These are phyloP conservation scores for Neurospora sp. DNA, from an alignment of 495 filamentous ascomycete species.

Conservation along the genomic window DNA sequence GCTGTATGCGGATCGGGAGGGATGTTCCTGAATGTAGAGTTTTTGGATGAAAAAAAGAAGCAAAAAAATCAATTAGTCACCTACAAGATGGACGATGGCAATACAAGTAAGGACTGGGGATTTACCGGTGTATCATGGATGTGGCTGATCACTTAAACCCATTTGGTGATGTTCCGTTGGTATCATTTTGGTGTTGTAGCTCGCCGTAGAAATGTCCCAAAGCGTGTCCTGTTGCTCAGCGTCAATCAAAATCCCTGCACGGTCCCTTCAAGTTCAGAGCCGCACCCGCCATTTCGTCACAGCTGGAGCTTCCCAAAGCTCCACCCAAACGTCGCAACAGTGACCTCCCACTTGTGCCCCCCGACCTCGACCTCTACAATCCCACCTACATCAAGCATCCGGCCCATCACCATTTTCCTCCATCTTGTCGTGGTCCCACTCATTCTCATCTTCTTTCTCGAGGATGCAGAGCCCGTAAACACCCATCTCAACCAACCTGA, in stretches of 20 bases:
- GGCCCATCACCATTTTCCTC: not conserved
- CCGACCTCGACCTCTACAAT: not conserved
- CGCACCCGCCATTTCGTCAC: conserved; percentile 2
- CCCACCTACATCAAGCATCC: not conserved
- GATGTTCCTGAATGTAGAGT: not conserved
- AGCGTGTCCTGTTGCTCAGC: not conserved
- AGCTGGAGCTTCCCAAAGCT: not conserved
- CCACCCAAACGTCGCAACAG: not conserved
- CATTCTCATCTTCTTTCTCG: not conserved
- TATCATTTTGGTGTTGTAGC: not conserved
- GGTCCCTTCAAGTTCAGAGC: not conserved
- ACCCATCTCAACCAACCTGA: too few relatives aligned
- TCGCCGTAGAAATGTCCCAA: not conserved
- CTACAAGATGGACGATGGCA: not conserved
- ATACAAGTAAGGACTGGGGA: not conserved
- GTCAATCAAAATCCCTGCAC: not conserved
- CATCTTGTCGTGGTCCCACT: not conserved
- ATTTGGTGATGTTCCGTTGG: not conserved
- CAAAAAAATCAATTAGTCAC: not conserved
- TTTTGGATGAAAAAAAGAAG: not conserved
- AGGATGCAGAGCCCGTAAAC: not conserved
- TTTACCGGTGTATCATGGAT: not conserved
- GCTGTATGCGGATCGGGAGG: not conserved
- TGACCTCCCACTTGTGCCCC: conserved; percentile 6
- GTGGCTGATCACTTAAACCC: not conserved